phyloP scores from a whole-genome alignment of 2,329 filamentous ascomycete genomes.

The Colletotrichum kahawae region DNA sequence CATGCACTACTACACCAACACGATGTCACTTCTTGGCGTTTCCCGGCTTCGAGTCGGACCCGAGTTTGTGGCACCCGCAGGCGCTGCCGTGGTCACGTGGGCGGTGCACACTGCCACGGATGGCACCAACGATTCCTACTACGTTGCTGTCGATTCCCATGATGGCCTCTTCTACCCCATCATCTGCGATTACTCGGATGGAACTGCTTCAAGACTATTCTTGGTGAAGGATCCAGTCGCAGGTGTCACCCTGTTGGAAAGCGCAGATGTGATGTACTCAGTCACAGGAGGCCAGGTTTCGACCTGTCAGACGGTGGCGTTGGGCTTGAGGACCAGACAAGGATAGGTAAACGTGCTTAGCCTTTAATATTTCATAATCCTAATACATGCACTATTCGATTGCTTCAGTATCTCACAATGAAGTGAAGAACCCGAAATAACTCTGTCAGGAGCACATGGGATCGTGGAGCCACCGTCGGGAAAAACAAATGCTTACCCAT shows the following conservation, averaged over 20 bases:
- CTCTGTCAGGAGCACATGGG: neutral
- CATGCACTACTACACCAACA: slow-evolving; percentile 38
- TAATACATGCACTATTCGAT: neutral
- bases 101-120: slow-evolving; percentile 5
- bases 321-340: neutral
- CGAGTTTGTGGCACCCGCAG: slow-evolving; percentile 19
- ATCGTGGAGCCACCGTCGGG: neutral
- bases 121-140: slow-evolving; percentile 17
- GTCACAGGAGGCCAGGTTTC: slow-evolving; percentile 32
- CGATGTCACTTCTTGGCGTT: slow-evolving; percentile 35
- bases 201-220: slow-evolving; percentile 29
- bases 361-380: neutral
- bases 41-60: slow-evolving; percentile 31
- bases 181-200: slow-evolving; percentile 31
- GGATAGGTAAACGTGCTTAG: neutral
- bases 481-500: neutral
- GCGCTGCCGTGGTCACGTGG: slow-evolving; percentile 24
- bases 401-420: neutral
- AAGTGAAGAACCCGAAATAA: neutral
- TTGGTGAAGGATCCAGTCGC: slow-evolving; percentile 28
- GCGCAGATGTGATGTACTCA: slow-evolving; percentile 25
- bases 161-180: slow-evolving; percentile 30
- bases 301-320: neutral
- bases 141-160: slow-evolving; percentile 25
- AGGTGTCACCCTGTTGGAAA: slow-evolving; percentile 27